A percentile compares a stretch with the other conserved stretches of the same genome.
These are phyloP conservation scores for Allomyces javanicus DNA, from an alignment of 192 early-diverging fungal species.

Conservation along the genomic window DNA sequence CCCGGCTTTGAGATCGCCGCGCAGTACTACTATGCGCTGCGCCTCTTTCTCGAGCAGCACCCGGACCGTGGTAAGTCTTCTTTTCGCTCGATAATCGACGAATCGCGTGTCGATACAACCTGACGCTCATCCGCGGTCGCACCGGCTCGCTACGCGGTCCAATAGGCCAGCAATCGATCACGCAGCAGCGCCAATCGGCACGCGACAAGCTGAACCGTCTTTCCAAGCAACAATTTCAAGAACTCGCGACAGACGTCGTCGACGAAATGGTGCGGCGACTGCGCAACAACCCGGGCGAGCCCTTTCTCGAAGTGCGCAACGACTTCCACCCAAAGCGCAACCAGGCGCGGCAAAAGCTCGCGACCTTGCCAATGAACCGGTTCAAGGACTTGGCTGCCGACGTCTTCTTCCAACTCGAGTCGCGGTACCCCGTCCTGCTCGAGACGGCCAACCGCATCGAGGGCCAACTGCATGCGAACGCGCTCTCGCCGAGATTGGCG, in stretches of 20 bases:
- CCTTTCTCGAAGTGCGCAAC: constrained; percentile 61
- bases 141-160: too few relatives aligned
- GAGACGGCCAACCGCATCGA: constrained; percentile 6
- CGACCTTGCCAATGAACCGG: constrained; percentile 63
- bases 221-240: constrained; percentile 68
- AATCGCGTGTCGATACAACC: neutral
- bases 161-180: neutral
- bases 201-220: constrained; percentile 62
- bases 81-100: neutral
- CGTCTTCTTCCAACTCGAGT: constrained; percentile 53
- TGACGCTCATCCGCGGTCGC: neutral
- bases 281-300: constrained; percentile 21
- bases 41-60: neutral
- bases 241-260: constrained; percentile 87
- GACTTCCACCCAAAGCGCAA: constrained; percentile 91
- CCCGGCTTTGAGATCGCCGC: neutral
- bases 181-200: constrained; percentile 9
- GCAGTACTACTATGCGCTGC: neutral
- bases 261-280: constrained; percentile 68
- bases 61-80: neutral
- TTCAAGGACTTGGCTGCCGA: constrained; percentile 88
- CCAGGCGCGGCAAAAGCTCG: constrained; percentile 87
- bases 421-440: constrained; percentile 32
- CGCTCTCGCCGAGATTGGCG: too few relatives aligned
- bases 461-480: neutral